phyloP scores from a whole-genome alignment of 2,329 filamentous ascomycete species.

The Fusarium longipes region DNA sequence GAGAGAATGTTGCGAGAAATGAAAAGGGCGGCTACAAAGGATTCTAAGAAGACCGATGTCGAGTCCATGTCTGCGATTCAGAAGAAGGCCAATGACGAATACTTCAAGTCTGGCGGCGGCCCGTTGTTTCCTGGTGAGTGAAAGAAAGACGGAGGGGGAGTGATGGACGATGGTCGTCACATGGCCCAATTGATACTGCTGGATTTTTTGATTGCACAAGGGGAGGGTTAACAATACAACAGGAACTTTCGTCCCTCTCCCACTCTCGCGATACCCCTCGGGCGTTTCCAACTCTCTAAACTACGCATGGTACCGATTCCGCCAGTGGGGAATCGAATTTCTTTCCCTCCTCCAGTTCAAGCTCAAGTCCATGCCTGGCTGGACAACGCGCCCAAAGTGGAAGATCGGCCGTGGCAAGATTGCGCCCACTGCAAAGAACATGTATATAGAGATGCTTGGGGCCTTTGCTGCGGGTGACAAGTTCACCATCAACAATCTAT shows the following conservation, averaged over 20 bases:
- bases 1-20: slow-evolving; percentile 47
- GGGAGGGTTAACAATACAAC: not conserved
- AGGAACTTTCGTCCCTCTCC: slow-evolving; percentile 63
- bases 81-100: slow-evolving; percentile 48
- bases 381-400: slow-evolving; percentile 57
- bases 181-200: slow-evolving; percentile 9
- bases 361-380: slow-evolving; percentile 58
- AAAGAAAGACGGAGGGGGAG: not conserved
- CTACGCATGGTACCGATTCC: slow-evolving; percentile 54
- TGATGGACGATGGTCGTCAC: not conserved
- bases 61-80: slow-evolving; percentile 50
- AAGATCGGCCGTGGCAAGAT: slow-evolving; percentile 57
- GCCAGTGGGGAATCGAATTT: slow-evolving; percentile 52
- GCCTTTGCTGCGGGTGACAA: slow-evolving; percentile 70
- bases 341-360: slow-evolving; percentile 54
- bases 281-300: slow-evolving; percentile 45
- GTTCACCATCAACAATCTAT: slow-evolving; percentile 62
- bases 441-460: slow-evolving; percentile 71
- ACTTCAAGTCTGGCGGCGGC: slow-evolving; percentile 50
- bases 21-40: slow-evolving; percentile 40
- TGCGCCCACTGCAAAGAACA: slow-evolving; percentile 64
- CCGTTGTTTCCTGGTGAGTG: slow-evolving; percentile 52
- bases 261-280: slow-evolving; percentile 51
- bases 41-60: slow-evolving; percentile 41
- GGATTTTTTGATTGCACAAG: not conserved